Conservation (phyloP, 805 yeast species). For the Schwanniomyces pseudopolymorphus region DNA sequence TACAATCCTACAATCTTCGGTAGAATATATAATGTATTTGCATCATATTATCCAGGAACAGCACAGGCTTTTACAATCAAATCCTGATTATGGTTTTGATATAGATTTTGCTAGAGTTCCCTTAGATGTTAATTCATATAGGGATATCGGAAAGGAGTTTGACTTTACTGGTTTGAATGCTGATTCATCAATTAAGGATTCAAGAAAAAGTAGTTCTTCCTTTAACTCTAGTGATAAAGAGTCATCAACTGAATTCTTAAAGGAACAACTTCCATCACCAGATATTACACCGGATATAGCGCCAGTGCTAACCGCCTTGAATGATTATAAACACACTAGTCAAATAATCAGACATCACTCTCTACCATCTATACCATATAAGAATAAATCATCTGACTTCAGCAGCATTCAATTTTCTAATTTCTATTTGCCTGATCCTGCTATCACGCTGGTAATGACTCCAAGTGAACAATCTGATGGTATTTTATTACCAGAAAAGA, state of each 20-base stretch:
- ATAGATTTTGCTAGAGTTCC: constrained; percentile 54
- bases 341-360: neutral
- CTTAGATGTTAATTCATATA: constrained; percentile 56
- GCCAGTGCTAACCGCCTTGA: constrained; percentile 29
- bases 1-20: constrained; percentile 79
- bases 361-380: neutral
- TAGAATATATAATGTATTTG: constrained; percentile 71
- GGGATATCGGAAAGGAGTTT: constrained; percentile 59
- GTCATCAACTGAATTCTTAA: constrained; percentile 1
- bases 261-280: constrained; percentile 28
- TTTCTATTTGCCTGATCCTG: constrained; percentile 43
- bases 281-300: constrained; percentile 39
- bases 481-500: constrained; percentile 24
- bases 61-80: constrained; percentile 33
- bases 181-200: neutral
- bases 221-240: constrained; percentile 2
- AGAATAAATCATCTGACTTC: constrained; percentile 8
- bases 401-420: constrained; percentile 5
- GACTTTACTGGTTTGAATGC: constrained; percentile 39
- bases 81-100: constrained; percentile 37
- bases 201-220: neutral
- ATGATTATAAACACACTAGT: constrained; percentile 14
- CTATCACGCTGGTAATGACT: constrained; percentile 16
- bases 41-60: constrained; percentile 58
- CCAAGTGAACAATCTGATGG: constrained; percentile 4